Evolutionary conservation across 176 grass and related monocot species (phyloP), one percentile per base, ranked within the genome.

Genomic region (Aegilops tauschii): DNA sequence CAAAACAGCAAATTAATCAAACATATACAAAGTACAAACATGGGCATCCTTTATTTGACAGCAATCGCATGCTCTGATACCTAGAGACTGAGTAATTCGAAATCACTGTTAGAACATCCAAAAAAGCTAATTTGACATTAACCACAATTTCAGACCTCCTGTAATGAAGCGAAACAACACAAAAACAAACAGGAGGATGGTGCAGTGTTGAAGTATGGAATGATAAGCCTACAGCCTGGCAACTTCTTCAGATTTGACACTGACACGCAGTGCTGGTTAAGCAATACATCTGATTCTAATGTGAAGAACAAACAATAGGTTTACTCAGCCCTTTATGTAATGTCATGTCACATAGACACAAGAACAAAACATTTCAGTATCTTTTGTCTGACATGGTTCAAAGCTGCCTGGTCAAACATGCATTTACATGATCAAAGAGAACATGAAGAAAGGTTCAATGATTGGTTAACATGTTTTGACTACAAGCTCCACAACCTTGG

Each of bases 121-220:
- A 29, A 88, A 75, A 11, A 83, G 47, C 78, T 90, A 32, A 86
- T 65, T 78, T 35, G 27, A 75, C 13, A 73, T 59, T 83, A 71
- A 40, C 77, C 73, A 21, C 42, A 70, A 62, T 61, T 78, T 11
- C 5, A 30, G 25, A 66, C 37, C 20, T 45, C 9, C 5, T 9
- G 27, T 16, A 37, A 20, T 84, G 50, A 72, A 36, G 28, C 61
- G 12, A 49, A 14, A 77, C 21, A 85, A 25, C 30, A 64, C 27
- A 63, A 71, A 72, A 70, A 8, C 2, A 44, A 89, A 73, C 42
- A 74, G 56, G 47, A 29, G 62, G 17, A 80, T 32, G 59, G 31
- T 16, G 10, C 37, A 70, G 5, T 29, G 28, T 54, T 35, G 20
- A 29, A 27, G 28, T 29, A 49, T 68, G 69, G 52, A n/a, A 78